Evolutionary conservation across 1,284 basidiomycete genomes (phyloP).

Genomic region (Cryptococcus maquisensis): DNA sequence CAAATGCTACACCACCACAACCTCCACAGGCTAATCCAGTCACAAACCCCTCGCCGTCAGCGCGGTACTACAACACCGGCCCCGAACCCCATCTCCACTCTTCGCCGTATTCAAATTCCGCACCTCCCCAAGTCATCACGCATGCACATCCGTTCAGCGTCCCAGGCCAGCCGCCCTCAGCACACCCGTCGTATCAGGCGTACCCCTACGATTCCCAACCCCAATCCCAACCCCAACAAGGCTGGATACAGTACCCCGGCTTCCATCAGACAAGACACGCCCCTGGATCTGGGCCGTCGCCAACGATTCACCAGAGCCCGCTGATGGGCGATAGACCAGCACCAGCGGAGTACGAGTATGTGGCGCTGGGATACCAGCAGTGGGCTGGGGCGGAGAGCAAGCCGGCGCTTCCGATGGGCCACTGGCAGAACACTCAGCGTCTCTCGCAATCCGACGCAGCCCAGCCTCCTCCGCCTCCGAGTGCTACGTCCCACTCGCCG

Average conservation of each 20-base stretch:
- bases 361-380: neutral
- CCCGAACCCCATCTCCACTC: conserved; percentile 4
- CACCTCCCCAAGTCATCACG: conserved; percentile 23
- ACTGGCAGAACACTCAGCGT: no score
- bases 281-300: no score
- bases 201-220: conserved; percentile 22
- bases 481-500: no score
- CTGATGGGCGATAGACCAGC: neutral
- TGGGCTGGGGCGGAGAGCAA: no score
- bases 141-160: conserved; percentile 19
- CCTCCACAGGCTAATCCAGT: conserved; percentile 17
- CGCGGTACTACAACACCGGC: conserved; percentile 23
- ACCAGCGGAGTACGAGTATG: neutral
- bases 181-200: conserved; percentile 25
- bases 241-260: neutral
- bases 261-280: neutral
- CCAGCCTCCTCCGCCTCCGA: no score
- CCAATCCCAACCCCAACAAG: neutral
- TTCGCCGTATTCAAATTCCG: conserved; percentile 27
- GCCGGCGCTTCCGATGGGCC: no score
- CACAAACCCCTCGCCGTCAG: conserved; percentile 26
- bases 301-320: no score
- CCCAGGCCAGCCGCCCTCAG: conserved; percentile 19
- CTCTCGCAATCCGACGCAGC: no score
- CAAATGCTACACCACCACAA: conserved; percentile 16